phyloP scores from a whole-genome alignment of 805 yeast species.

The Metschnikowia santaceciliae region DNA sequence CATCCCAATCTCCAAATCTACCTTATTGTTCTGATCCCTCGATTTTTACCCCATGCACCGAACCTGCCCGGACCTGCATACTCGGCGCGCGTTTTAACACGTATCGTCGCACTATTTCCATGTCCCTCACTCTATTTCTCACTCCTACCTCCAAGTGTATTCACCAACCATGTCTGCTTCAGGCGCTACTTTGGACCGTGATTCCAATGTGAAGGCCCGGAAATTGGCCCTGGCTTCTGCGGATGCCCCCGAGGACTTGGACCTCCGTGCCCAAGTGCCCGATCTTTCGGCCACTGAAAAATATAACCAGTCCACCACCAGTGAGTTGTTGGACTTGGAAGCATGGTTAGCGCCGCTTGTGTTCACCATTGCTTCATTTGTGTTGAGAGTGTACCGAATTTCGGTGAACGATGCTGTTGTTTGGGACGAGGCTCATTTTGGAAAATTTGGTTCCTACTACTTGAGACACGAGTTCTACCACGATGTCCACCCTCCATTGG shows the following conservation, averaged over 20 bases:
- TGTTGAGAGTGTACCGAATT: slow-evolving; percentile 70
- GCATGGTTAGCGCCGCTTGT: slow-evolving; percentile 52
- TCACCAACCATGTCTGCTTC: slow-evolving; percentile 16
- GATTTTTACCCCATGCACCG: background rate
- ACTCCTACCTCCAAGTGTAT: background rate
- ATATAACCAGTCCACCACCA: slow-evolving; percentile 13
- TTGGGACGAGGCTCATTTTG: slow-evolving; percentile 98
- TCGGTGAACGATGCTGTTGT: slow-evolving; percentile 64
- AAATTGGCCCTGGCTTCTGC: background rate
- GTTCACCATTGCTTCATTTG: slow-evolving; percentile 67
- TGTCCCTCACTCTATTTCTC: background rate
- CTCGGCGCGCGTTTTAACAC: slow-evolving; percentile 7
- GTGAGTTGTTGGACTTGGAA: slow-evolving; percentile 27
- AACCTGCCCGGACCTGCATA: background rate
- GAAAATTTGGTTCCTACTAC: slow-evolving; percentile 92
- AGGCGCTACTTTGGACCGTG: slow-evolving; percentile 11
- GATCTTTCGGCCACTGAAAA: slow-evolving; percentile 17
- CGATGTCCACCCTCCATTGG: slow-evolving; percentile 97
- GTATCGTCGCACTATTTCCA: slow-evolving; percentile 1
- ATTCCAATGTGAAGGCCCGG: slow-evolving; percentile 5
- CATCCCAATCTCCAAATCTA: no score
- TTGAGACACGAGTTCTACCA: slow-evolving; percentile 84
- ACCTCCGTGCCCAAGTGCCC: background rate
- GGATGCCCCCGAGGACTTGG: background rate
- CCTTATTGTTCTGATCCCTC: no score